These are phyloP conservation scores for Fomitopsis pulvina DNA, from an alignment of 768 basidiomycete genomes.

Conservation along the genomic window DNA sequence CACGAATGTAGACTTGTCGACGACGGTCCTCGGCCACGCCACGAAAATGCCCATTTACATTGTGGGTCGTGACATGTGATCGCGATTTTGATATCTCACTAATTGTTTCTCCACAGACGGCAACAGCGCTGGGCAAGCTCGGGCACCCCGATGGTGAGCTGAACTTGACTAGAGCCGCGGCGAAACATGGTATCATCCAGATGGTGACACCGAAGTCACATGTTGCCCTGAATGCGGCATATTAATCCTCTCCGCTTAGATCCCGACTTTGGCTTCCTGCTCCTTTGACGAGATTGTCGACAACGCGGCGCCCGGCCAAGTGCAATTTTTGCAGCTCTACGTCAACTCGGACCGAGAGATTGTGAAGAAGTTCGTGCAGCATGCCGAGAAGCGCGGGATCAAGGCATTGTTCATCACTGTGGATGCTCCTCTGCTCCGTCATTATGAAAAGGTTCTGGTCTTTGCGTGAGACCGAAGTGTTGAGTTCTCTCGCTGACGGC, in stretches of 20 bases:
- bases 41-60: conserved; percentile 73
- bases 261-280: conserved; percentile 92
- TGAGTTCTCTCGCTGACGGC: no score
- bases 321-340: conserved; percentile 81
- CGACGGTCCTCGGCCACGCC: conserved; percentile 69
- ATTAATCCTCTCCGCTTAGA: conserved; percentile 37
- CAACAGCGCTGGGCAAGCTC: no score
- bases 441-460: conserved; percentile 81
- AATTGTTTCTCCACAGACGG: no score
- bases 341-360: conserved; percentile 63
- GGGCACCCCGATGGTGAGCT: conserved; percentile 95
- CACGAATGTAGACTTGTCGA: conserved; percentile 77
- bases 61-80: conserved; percentile 16
- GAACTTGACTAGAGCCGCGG: conserved; percentile 84
- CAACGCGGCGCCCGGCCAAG: conserved; percentile 70
- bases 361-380: conserved; percentile 81
- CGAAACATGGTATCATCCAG: conserved; percentile 67
- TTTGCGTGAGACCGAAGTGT: not conserved
- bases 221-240: no score
- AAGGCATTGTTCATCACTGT: conserved; percentile 96
- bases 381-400: conserved; percentile 86
- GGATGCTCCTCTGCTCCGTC: conserved; percentile 93
- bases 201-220: conserved; percentile 55
- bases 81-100: no score
- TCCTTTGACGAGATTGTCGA: conserved; percentile 96